Conservation (phyloP, 495 filamentous ascomycete genomes). For the Aspergillus ellipticus region DNA sequence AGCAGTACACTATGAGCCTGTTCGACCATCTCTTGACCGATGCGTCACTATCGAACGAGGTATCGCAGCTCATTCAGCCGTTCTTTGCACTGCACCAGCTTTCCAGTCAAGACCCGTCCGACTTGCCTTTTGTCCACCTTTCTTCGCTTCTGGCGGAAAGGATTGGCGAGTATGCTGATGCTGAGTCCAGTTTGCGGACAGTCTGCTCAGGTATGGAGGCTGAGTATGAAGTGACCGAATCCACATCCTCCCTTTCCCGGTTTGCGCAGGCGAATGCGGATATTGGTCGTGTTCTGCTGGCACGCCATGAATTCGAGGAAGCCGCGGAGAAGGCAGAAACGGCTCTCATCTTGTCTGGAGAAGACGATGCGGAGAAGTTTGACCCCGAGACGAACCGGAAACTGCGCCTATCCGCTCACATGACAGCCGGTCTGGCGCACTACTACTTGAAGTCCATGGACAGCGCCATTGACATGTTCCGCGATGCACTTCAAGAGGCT, state of each 20-base stretch:
- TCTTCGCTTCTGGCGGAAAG: conserved; percentile 78
- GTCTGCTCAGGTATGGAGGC: conserved; percentile 68
- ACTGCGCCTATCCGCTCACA: conserved; percentile 75
- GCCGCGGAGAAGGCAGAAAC: conserved; percentile 72
- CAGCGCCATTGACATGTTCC: conserved; percentile 72
- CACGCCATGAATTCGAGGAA: conserved; percentile 54
- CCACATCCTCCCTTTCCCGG: conserved; percentile 60
- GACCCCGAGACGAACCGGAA: conserved; percentile 58
- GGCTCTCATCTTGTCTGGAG: conserved; percentile 64
- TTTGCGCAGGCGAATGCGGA: conserved; percentile 87
- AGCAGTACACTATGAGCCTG: conserved; percentile 69
- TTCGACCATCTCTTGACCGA: conserved; percentile 72
- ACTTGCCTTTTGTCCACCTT: conserved; percentile 72
- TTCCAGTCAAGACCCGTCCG: conserved; percentile 58
- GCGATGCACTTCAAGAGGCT: conserved; percentile 75
- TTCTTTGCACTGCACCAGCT: conserved; percentile 87
- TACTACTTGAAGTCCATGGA: conserved; percentile 64
- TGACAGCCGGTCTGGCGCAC: conserved; percentile 78
- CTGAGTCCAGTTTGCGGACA: conserved; percentile 58
- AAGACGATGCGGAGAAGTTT: conserved; percentile 48
- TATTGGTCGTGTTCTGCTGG: conserved; percentile 73
- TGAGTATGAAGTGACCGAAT: conserved; percentile 81
- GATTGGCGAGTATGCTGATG: conserved; percentile 60
- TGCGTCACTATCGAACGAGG: conserved; percentile 53
- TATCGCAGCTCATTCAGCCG: conserved; percentile 63